Conservation (phyloP, 1,284 basidiomycete genomes). For the Austroboletus niveus region DNA sequence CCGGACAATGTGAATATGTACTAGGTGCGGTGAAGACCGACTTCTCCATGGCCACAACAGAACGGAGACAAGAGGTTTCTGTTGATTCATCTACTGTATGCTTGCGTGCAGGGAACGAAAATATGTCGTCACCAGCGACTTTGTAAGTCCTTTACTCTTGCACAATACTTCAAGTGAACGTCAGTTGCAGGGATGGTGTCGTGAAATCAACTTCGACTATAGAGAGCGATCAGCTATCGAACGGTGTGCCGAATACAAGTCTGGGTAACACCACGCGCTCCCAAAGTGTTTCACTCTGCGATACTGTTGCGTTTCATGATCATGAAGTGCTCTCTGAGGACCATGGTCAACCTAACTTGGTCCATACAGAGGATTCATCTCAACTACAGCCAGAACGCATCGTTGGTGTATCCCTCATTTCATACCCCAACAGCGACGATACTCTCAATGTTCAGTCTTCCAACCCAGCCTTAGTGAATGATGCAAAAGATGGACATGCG, state of each 20-base stretch:
- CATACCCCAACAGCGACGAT: neutral
- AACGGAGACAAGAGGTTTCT: neutral
- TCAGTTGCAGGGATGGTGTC: neutral
- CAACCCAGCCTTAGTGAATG: neutral
- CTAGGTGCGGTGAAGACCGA: neutral
- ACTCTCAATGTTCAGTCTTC: neutral
- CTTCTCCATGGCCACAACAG: neutral
- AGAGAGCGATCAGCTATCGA: neutral
- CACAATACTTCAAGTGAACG: neutral
- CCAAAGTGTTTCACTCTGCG: neutral
- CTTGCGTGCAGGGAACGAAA: neutral
- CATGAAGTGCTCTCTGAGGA: neutral
- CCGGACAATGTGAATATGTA: neutral
- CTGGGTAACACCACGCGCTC: neutral
- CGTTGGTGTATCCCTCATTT: neutral
- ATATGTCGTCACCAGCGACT: neutral
- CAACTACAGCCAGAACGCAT: neutral
- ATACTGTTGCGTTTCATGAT: neutral
- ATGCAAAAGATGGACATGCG: neutral
- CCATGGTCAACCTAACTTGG: neutral
- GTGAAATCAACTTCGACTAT: neutral
- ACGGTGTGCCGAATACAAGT: neutral
- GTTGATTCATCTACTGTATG: neutral
- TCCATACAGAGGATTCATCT: neutral
- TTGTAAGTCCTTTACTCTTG: constrained; percentile 1